Base-by-base conservation (phyloP, 352 stramenopile species). In the Thalassiosira exigua region DNA sequence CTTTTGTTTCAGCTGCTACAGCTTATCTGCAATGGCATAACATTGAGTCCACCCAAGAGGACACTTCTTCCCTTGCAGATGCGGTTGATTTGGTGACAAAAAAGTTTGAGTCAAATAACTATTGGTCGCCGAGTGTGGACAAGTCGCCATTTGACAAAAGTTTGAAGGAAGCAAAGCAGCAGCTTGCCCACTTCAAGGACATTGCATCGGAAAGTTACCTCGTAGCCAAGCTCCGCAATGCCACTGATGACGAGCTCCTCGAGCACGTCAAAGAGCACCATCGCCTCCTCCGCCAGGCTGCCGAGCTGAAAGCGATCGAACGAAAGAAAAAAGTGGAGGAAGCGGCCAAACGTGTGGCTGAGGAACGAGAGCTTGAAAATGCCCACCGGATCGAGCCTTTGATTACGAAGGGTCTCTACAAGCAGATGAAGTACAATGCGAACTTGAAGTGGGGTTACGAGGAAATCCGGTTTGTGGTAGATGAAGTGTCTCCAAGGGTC, bases 151-250 rank as follows among this genome's bases (percentile, higher is more conserved):
- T 26, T 9, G 4, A 4, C n/a, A 56, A 56, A 0, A 26, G 22
- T 26, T 26, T 56, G 11, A 22, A 26, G 11, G 48, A 56, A 17
- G 19, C 48, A 7, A 1, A 3, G 19, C 11, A 56, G 14, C n/a
- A 27, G 17, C 2, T 27, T 22, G 17, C 17, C n/a, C 22, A 56
- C 27, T 56, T 56, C 4, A 56, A 56, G 12, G 19, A 21, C 0
- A n/a, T 56, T 22, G 32, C 17, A 24, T 11, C 14, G 4, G 48
- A 56, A 24, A 56, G 48, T 32, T 22, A 9, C 1, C 48, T 56
- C n/a, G 4, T 56, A n/a, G 4, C 48, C 17, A 56, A 56, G 32
- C 48, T 56, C n/a, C 48, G 32, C 27, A 56, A 56, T 56, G 48
- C 48, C 48, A 56, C 48, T 26, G 14, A 56, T 32, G 48, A 56